Conservation (phyloP, 352 stramenopile genomes). For the Blastocystis sp. region DNA sequence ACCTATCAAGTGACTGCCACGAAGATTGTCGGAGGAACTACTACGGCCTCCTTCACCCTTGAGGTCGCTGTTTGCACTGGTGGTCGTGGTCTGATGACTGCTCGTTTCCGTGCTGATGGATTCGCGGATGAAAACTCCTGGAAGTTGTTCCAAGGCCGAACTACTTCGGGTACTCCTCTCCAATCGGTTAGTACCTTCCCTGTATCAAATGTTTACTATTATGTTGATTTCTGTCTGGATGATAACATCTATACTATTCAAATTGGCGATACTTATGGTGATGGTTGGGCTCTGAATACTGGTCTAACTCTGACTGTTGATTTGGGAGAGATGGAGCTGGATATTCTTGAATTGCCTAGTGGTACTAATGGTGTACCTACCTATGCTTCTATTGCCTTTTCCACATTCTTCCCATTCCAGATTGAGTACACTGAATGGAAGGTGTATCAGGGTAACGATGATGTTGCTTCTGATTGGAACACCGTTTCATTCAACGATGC, state of each 20-base stretch:
- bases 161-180: background rate
- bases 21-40: background rate
- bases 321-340: background rate
- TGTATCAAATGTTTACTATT: background rate
- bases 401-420: conserved; percentile 12
- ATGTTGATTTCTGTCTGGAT: background rate
- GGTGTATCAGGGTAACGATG: background rate
- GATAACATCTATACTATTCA: conserved; percentile 8
- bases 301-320: conserved; percentile 12
- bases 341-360: background rate
- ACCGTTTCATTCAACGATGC: no score
- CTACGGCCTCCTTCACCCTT: background rate
- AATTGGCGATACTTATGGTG: background rate
- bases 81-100: background rate
- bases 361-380: background rate
- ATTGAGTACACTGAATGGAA: conserved; percentile 16
- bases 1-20: background rate
- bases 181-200: background rate
- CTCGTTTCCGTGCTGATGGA: background rate
- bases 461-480: background rate
- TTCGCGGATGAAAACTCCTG: background rate
- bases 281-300: background rate
- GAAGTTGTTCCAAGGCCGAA: background rate
- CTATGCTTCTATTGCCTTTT: background rate
- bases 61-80: background rate